Base-by-base conservation (phyloP, 2,329 filamentous ascomycete genomes). In the Diaporthe humulicola region DNA sequence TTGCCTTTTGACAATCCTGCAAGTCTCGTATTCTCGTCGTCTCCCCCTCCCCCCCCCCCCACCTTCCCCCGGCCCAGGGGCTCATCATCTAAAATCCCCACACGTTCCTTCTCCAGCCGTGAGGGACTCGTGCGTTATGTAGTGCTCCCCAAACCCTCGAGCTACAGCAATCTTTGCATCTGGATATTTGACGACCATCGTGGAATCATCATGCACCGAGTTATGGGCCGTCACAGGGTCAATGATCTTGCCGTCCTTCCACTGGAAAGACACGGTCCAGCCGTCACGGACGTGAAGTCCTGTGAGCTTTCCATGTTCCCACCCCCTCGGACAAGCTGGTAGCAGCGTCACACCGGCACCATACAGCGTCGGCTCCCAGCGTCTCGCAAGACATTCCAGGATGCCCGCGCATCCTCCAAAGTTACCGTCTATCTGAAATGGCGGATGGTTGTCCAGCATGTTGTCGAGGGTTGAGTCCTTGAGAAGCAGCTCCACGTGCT, bases 381-480 rank as follows among this genome's bases (percentile, higher is more conserved):
- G 77, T 76, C 88, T 86, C 19, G 88, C 74, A 45, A 88, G 74
- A 79, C 85, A 86, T 78, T 88, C 87, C 1, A 85, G 76, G 19
- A 88, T 85, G 2, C 85, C 87, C 4, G 85, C 85, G n/a, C 83
- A 84, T 1, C 84, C 84, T 1, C 87, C 87, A 75, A 88, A 86
- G 71, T 88, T 89, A 1, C 87, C 87, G 77, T 89, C 87, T 30
- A 88, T 87, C 76, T 88, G 87, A 76, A 88, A 88, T 17, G 84
- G 85, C 1, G 85, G 86, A 58, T 86, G 85, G 10, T 81, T 83
- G 69, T 88, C 86, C 3, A 88, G 76, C 73, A 88, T 77, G 77
- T 87, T 88, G 1, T 84, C 81, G 25, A 87, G 77, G 0, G 86
- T 87, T 4, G 85, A 86, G 4, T 83, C 79, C 17, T 78, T 79